Evolutionary conservation across 495 filamentous ascomycete species (phyloP).

Genomic region (Evansstolkia leycettana): DNA sequence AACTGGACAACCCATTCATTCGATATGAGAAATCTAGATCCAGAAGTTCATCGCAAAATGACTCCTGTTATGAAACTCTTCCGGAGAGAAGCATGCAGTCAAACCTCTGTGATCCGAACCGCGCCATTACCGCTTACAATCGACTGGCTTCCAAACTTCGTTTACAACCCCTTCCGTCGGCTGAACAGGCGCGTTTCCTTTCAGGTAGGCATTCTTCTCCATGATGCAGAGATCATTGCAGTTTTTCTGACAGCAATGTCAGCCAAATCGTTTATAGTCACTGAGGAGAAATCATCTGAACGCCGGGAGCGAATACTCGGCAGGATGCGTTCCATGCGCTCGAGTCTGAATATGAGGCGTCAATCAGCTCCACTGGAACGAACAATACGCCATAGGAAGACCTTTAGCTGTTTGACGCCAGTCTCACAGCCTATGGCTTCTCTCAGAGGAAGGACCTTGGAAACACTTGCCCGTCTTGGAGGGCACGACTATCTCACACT

Average conservation of each 20-base stretch:
- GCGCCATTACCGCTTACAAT: constrained; percentile 18
- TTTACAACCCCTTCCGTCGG: constrained; percentile 7
- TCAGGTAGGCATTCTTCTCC: constrained; percentile 7
- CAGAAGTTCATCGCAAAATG: constrained; percentile 4
- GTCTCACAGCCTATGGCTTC: constrained; percentile 36
- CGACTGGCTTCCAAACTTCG: constrained; percentile 10
- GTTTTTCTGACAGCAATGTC: not conserved
- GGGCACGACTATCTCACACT: constrained; percentile 57
- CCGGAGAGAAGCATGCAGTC: constrained; percentile 7
- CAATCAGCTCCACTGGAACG: constrained; percentile 32
- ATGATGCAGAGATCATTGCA: not conserved
- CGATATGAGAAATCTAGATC: not conserved
- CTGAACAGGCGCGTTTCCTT: not conserved
- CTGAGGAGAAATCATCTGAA: constrained; percentile 3
- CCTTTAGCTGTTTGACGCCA: constrained; percentile 18
- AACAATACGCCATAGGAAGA: constrained; percentile 37
- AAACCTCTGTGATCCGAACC: constrained; percentile 9
- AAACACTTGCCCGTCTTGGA: constrained; percentile 57
- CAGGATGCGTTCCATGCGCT: constrained; percentile 23
- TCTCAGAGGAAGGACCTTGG: constrained; percentile 48
- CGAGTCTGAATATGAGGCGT: constrained; percentile 18
- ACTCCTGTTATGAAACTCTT: constrained; percentile 1
- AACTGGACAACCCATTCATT: too few relatives aligned
- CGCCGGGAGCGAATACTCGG: constrained; percentile 14
- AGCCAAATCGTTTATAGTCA: not conserved